phyloP scores from a whole-genome alignment of 805 yeast species.

The Kodamaea sagamina region DNA sequence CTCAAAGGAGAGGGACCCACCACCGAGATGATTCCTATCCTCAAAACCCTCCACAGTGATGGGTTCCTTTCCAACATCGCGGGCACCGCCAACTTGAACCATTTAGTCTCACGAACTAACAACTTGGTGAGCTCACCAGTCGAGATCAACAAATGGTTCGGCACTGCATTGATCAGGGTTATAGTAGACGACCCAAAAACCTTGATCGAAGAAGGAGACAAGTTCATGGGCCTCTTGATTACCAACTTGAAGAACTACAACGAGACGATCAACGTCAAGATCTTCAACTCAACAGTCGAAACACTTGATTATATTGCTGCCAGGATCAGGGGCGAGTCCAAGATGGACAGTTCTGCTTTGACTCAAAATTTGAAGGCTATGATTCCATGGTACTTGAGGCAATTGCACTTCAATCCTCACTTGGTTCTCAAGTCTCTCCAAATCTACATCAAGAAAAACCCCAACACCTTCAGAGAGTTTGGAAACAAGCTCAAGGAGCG shows the following conservation, averaged over 20 bases:
- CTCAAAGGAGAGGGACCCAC: too few species aligned
- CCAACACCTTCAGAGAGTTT: conserved; percentile 82
- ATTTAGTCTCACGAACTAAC: conserved; percentile 45
- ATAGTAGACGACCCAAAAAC: conserved; percentile 39
- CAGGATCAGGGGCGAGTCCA: conserved; percentile 74
- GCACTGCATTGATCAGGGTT: conserved; percentile 53
- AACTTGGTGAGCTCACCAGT: conserved; percentile 48
- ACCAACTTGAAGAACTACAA: conserved; percentile 43
- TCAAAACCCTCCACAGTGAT: too few species aligned
- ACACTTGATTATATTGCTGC: conserved; percentile 43
- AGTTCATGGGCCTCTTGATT: conserved; percentile 41
- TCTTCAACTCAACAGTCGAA: conserved; percentile 39
- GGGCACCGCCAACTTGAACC: conserved; percentile 26
- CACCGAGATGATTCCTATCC: too few species aligned
- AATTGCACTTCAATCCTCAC: conserved; percentile 30
- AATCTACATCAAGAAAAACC: conserved; percentile 52
- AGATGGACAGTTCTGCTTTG: conserved; percentile 77
- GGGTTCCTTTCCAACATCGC: too few species aligned
- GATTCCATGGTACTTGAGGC: conserved; percentile 53
- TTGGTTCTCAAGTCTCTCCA: conserved; percentile 37
- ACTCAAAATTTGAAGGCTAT: conserved; percentile 75
- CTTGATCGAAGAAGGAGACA: conserved; percentile 43
- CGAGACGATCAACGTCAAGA: conserved; percentile 35
- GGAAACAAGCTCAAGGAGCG: conserved; percentile 60
- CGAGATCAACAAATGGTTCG: conserved; percentile 56